Percentiles rank a stretch among this genome's conserved stretches.
These are phyloP conservation scores for Mortierella sp. DNA, from an alignment of 371 early-diverging fungal species.

Conservation along the genomic window DNA sequence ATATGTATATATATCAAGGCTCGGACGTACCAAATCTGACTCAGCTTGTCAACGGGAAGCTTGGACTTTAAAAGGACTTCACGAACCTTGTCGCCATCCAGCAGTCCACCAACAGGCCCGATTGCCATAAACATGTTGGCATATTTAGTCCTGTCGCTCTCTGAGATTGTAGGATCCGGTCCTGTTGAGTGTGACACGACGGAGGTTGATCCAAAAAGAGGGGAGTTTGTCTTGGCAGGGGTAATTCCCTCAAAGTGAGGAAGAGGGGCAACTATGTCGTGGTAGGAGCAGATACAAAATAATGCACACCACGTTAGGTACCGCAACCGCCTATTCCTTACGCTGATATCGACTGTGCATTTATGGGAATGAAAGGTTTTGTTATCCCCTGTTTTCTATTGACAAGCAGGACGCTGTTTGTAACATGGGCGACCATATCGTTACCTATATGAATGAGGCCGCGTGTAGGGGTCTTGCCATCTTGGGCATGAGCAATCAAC, in stretches of 20 bases:
- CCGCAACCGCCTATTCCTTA: background rate
- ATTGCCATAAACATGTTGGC: background rate
- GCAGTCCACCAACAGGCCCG: background rate
- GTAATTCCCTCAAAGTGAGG: slow-evolving; percentile 46
- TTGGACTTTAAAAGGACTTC: background rate
- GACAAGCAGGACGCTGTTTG: no score
- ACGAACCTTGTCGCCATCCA: background rate
- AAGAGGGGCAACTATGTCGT: slow-evolving; percentile 30
- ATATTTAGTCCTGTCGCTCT: slow-evolving; percentile 68
- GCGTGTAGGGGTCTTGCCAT: slow-evolving; percentile 64
- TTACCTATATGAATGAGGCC: slow-evolving; percentile 64
- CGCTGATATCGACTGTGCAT: background rate
- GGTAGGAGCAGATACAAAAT: background rate
- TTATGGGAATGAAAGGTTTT: background rate
- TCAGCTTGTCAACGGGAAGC: background rate
- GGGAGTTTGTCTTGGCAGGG: slow-evolving; percentile 17
- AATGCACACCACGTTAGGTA: background rate
- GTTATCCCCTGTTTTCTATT: background rate
- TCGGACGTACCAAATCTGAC: background rate
- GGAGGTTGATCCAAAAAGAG: slow-evolving; percentile 19
- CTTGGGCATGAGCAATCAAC: slow-evolving; percentile 90
- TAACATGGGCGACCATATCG: no score
- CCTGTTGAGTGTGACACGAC: slow-evolving; percentile 42
- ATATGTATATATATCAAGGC: background rate
- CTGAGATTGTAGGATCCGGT: slow-evolving; percentile 43